phyloP scores from a whole-genome alignment of 495 filamentous ascomycete species.

The Penicillium coprophilum region DNA sequence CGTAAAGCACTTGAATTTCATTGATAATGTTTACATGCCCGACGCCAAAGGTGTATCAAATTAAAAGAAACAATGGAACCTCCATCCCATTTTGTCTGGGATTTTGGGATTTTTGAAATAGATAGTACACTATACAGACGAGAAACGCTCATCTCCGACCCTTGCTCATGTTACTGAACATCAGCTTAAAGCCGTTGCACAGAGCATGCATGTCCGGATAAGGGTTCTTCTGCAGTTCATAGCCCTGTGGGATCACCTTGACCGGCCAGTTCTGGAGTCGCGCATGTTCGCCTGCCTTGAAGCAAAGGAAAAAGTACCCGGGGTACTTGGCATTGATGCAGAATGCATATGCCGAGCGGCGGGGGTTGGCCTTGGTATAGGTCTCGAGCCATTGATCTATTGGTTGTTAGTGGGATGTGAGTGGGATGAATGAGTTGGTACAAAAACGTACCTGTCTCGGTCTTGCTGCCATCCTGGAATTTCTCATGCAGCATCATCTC shows the following conservation, averaged over 20 bases:
- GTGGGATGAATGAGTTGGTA: slow-evolving; percentile 6
- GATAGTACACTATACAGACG: slow-evolving; percentile 33
- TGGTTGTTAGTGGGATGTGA: slow-evolving; percentile 31
- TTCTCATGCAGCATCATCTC: slow-evolving; percentile 93
- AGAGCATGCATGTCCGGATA: slow-evolving; percentile 94
- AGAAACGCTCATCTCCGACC: slow-evolving; percentile 24
- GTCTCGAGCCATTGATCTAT: slow-evolving; percentile 92
- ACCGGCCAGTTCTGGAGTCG: slow-evolving; percentile 78
- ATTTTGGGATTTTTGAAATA: neutral
- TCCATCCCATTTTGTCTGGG: slow-evolving; percentile 19
- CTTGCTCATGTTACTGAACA: slow-evolving; percentile 56
- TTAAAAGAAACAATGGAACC: slow-evolving; percentile 19
- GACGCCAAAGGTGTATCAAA: slow-evolving; percentile 31
- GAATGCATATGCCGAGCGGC: slow-evolving; percentile 89
- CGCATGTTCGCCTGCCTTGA: slow-evolving; percentile 80
- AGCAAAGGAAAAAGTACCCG: slow-evolving; percentile 93
- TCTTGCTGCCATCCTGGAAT: slow-evolving; percentile 75
- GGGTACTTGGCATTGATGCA: slow-evolving; percentile 89
- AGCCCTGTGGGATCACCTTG: slow-evolving; percentile 85
- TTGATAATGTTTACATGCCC: slow-evolving; percentile 25
- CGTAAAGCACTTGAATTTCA: neutral
- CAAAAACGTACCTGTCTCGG: slow-evolving; percentile 73
- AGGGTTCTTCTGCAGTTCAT: slow-evolving; percentile 77
- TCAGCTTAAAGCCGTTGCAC: slow-evolving; percentile 81
- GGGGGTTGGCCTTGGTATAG: slow-evolving; percentile 94